Evolutionary conservation across 2,329 filamentous ascomycete genomes (phyloP).

Genomic region (Sporothrix protearum): DNA sequence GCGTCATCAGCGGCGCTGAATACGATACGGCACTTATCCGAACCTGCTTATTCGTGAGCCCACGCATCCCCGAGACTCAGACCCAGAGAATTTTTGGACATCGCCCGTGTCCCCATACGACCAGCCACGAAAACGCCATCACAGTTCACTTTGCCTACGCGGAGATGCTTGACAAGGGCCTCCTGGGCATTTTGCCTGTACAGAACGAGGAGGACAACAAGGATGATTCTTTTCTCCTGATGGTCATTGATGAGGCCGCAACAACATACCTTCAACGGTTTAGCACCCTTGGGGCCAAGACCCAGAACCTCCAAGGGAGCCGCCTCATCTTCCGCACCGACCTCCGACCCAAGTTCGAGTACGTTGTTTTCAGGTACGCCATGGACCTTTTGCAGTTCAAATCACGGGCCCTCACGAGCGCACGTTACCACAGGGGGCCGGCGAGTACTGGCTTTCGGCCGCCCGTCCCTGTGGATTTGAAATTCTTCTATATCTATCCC

Average conservation of each 20-base stretch:
- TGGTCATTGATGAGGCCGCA: no score
- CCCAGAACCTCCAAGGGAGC: not conserved
- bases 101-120: not conserved
- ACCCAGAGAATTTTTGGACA: not conserved
- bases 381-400: not conserved
- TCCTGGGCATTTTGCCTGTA: not conserved
- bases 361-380: not conserved
- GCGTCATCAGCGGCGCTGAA: not conserved
- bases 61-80: not conserved
- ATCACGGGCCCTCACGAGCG: not conserved
- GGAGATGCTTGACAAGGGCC: not conserved
- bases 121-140: not conserved
- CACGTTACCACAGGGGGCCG: not conserved
- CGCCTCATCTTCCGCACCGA: not conserved
- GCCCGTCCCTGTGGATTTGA: no score
- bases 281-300: not conserved
- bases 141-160: not conserved
- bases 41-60: not conserved
- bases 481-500: not conserved
- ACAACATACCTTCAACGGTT: no score
- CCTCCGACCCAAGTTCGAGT: not conserved
- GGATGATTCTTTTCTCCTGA: no score
- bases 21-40: not conserved
- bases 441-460: not conserved
- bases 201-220: not conserved